Conservation (phyloP, 768 basidiomycete species). For the Suillus subalutaceus region DNA sequence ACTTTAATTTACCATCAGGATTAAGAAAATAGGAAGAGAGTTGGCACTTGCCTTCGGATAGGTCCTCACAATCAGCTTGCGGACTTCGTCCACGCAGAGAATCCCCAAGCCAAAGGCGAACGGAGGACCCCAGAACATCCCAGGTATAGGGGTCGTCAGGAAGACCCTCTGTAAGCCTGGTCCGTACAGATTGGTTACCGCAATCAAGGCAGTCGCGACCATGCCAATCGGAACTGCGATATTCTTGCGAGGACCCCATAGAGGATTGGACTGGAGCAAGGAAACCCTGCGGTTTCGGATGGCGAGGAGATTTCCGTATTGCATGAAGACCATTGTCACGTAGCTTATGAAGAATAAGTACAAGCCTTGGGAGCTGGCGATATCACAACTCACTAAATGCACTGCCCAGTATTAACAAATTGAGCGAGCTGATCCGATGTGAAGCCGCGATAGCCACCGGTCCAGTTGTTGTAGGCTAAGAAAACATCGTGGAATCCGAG, state of each 20-base stretch:
- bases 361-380: background rate
- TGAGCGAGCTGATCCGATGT: constrained; percentile 30
- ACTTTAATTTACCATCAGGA: constrained; percentile 28
- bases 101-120: constrained; percentile 46
- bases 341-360: constrained; percentile 33
- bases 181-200: constrained; percentile 47
- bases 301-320: constrained; percentile 45
- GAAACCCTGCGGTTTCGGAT: constrained; percentile 49
- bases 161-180: constrained; percentile 48
- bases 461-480: constrained; percentile 44
- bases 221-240: constrained; percentile 40
- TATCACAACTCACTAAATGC: constrained; percentile 43
- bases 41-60: constrained; percentile 41
- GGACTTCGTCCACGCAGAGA: constrained; percentile 44
- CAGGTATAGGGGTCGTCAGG: constrained; percentile 43
- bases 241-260: constrained; percentile 52
- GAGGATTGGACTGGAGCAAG: constrained; percentile 44
- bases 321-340: constrained; percentile 50
- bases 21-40: background rate
- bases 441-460: constrained; percentile 38
- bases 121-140: constrained; percentile 52
- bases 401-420: constrained; percentile 46
- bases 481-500: constrained; percentile 42
- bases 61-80: constrained; percentile 47
- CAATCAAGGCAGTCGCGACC: constrained; percentile 44